Evolutionary conservation across 805 yeast species (phyloP), one percentile per base, ranked within the genome.

Genomic region (Zygosaccharomyces kombuchaensis): DNA sequence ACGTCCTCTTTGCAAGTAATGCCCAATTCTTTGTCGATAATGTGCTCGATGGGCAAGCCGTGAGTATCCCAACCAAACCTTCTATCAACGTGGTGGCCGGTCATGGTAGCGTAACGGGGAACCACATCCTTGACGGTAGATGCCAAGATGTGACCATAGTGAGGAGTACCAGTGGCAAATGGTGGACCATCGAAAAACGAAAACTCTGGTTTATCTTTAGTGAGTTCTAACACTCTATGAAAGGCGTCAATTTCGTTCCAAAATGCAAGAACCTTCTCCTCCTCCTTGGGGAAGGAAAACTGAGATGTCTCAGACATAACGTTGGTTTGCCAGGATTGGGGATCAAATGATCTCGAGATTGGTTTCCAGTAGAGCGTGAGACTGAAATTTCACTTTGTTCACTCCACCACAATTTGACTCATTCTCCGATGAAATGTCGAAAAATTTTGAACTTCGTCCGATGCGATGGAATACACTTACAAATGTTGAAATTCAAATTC

Each of bases 61-160:
- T 93, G 99, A 46, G 99, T 93, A 71, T 93, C 99, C 99, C 99
- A 93, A 52, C 99, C 99, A 55, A 93, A 93, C 61, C 98, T 80
- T 72, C 99, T 87, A 70, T 87, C 96, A 35, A 93, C 99, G 59
- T 84, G 87, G 68, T 80, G 84, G 16, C 99, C 99, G 58, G 86
- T 91, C 99, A 93, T 91, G 53, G 95, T 86, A 49, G 98, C 98
- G 64, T 88, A 93, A 65, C 99, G 80, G 46, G 99, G 99, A 45
- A 93, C 91, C 55, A 93, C 87, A 72, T 93, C 99, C 69, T 91
- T 93, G 61, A 90, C 87, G 47, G 99, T 93, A 32, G 98, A 93
- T 2, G 98, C 95, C 68, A 93, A 73, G 62, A 93, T 84, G 65
- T 93, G 99, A 53, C 99, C 99, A 67, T 93, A 95, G 68, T 93